Percentiles rank a stretch among this genome's conserved stretches.
Evolutionary conservation across 176 grass and related monocot species (phyloP).

Genomic region (Alopecurus myosuroides): DNA sequence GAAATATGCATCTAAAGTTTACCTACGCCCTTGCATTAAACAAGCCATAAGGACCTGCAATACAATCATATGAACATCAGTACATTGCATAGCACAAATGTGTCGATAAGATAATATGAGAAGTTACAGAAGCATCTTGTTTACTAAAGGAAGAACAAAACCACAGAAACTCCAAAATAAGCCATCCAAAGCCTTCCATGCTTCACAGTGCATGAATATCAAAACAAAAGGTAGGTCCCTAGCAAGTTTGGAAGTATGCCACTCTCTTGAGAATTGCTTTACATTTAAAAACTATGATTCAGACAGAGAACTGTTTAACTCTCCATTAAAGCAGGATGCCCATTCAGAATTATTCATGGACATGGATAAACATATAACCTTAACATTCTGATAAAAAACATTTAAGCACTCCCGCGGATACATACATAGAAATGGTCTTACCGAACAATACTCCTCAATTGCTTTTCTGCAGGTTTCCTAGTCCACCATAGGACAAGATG

Average conservation of each 20-base stretch:
- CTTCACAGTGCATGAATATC: background rate
- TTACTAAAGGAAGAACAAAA: background rate
- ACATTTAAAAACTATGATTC: background rate
- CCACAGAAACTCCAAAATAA: background rate
- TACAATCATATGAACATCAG: background rate
- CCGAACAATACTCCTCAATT: too few relatives aligned
- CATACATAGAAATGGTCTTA: background rate
- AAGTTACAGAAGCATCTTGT: background rate
- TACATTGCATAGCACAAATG: background rate
- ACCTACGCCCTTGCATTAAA: constrained; percentile 88
- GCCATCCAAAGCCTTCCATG: background rate
- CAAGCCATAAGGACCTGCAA: constrained; percentile 97
- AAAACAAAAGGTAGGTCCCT: background rate
- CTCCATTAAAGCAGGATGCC: background rate
- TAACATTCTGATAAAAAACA: background rate
- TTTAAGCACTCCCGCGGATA: background rate
- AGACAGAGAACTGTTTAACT: background rate
- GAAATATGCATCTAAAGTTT: constrained; percentile 28
- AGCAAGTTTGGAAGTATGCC: background rate
- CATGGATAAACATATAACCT: background rate
- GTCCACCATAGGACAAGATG: too few relatives aligned
- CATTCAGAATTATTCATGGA: background rate
- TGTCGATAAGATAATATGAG: background rate
- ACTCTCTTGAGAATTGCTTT: background rate
- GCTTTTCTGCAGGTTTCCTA: too few relatives aligned